Base-by-base conservation (phyloP, 2,329 filamentous ascomycete genomes). In the Aspergillus oerlinghausenensis region DNA sequence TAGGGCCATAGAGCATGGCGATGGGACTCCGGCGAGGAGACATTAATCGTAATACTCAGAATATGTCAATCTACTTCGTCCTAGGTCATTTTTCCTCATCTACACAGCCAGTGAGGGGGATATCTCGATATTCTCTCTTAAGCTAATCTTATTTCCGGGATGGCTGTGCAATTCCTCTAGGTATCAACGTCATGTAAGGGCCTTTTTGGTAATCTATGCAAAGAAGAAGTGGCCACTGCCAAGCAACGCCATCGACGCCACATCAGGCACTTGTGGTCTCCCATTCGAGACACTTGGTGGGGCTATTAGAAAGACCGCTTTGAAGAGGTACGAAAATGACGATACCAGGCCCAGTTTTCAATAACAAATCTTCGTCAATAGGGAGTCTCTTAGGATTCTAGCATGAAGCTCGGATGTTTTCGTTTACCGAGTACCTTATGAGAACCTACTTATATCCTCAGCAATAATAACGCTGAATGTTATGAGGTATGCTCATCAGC, bases 161-260 rank as follows among this genome's bases (percentile, higher is more conserved):
- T 6, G 17, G 32, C 32, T 17, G 14, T 38, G 14, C 14, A 38
- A 17, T 38, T 17, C 17, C 32, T 38, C 32, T 7, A n/a, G 5
- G 14, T 7, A 17, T 7, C 32, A 7, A 17, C 32, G 3, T 38
- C 32, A 38, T 38, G 32, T 17, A 35, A 35, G 32, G 32, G 32
- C 4, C 29, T 14, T 32, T 32, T 32, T 10, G 9, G 28, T 29
- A 10, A 4, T 14, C 32, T 11, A 35, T 35, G 14, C 32, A 17
- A 38, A 6, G 4, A 14, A 14, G 29, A 35, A 6, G 32, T 38
- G 32, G 32, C 32, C 55, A 57, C 55, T n/a, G 55, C 55, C 55
- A 57, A 53, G 55, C 38, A 54, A 57, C 55, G 55, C 51, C 55
- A 50, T 40, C 38, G 40, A 57, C 55, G 55, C 51, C 55, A 50